Evolutionary conservation across 768 basidiomycete species (phyloP), one percentile per base, ranked within the genome.

Genomic region (Pulveroboletus sp.): DNA sequence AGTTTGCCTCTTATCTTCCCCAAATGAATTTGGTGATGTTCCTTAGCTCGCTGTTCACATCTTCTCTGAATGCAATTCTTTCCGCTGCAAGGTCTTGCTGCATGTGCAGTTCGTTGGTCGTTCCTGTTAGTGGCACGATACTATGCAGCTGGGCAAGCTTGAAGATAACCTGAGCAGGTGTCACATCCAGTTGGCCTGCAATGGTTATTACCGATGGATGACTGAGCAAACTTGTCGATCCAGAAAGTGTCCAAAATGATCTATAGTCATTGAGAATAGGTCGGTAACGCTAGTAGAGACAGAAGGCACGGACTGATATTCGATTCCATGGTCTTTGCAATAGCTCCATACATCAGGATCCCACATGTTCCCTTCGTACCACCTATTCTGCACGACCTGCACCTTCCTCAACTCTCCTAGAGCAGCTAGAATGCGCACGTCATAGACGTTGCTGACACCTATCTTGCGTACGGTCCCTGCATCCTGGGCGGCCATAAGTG

Each of bases 161-260:
- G 70, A 81, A 92, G 8, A 89, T 62, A 0, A 76, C 76, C 61
- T 91, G 88, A 36, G 81, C 77, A 7, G 79, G 73, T 0, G 87
- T 86, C 50, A 80, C 73, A 1, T 71, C 65, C 22, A 78, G 69
- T 20, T 66, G 70, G 16, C 71, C 50, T 0, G 82, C 77, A 13
- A 85, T 68, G 4, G 68, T 55, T 16, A 65, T 55, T 5, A 85
- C 60, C 2, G 69, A 61, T 0, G 76, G 77, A 59, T 83, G 76
- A 4, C 62, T 46, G 5, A 90, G 69, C 9, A 91, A 70, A 14
- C 61, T 71, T 5, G 88, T 84, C 3, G 88, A 86, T n/a, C 88
- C 86, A 1, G 85, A 77, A 20, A 93, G 69, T 20, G 91, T 92
- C 90, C 91, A 92, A 66, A 93, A 92, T 14, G 89, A 89, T 58